A percentile compares a stretch with the other conserved stretches of the same genome.
Conservation (phyloP, 2,329 filamentous ascomycete genomes). For the Sporothrix variecibatus region DNA sequence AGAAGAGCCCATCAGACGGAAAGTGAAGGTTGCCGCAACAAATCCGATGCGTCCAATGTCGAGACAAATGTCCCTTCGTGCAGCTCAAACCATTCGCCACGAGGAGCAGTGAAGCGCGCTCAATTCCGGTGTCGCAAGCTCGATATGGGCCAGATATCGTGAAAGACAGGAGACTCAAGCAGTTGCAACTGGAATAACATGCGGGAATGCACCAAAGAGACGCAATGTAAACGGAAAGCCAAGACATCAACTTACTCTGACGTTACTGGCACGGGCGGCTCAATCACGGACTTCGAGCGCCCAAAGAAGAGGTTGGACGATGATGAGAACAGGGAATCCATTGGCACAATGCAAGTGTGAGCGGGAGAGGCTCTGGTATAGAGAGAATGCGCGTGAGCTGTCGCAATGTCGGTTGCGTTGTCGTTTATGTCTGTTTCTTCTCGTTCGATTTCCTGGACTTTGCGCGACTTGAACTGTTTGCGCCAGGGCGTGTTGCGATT, state of each 20-base stretch:
- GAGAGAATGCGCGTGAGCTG: not conserved
- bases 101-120: not conserved
- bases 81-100: not conserved
- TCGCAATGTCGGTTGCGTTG: not conserved
- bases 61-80: not conserved
- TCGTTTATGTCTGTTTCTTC: not conserved
- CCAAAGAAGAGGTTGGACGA: conserved; percentile 26
- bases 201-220: not conserved
- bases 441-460: not conserved
- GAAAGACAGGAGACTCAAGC: no score
- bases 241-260: conserved; percentile 4
- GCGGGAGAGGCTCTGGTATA: not conserved
- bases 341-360: not conserved
- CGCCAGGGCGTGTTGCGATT: not conserved
- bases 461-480: not conserved
- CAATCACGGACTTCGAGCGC: not conserved
- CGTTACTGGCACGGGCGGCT: conserved; percentile 6
- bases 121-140: not conserved
- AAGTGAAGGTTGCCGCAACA: not conserved
- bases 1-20: not conserved
- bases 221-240: not conserved
- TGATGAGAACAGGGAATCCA: conserved; percentile 25
- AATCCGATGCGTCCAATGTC: not conserved
- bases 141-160: not conserved
- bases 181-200: not conserved